A percentile compares a stretch with the other conserved stretches of the same genome.
Conservation (phyloP, 2,329 filamentous ascomycete genomes). For the Fusarium veterinarium region DNA sequence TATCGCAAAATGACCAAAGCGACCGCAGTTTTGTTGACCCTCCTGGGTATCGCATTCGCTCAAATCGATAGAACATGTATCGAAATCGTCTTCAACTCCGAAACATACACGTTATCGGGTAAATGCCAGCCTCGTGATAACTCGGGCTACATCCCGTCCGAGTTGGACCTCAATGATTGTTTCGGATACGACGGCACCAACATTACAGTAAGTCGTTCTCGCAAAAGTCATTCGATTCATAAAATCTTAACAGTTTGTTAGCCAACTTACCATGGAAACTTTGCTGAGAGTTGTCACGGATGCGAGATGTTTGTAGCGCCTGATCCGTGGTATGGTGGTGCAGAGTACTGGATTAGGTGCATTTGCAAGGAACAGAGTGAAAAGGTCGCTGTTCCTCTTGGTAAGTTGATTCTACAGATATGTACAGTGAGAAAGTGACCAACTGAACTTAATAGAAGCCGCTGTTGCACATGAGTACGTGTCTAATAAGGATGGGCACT, state of each 20-base stretch:
- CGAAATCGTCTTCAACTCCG: neutral
- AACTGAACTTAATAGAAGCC: neutral
- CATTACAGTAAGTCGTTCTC: neutral
- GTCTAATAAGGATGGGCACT: neutral
- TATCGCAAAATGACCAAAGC: neutral
- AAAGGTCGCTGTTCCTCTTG: neutral
- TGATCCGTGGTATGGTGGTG: neutral
- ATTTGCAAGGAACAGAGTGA: neutral
- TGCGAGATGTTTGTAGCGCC: slow-evolving; percentile 4
- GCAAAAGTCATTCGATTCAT: rapidly evolving
- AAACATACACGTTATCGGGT: neutral
- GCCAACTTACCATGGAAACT: neutral
- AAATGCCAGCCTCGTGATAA: slow-evolving; percentile 1
- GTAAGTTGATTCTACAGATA: neutral
- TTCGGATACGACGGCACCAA: slow-evolving; percentile 6
- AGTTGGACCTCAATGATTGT: slow-evolving; percentile 1
- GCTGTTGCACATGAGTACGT: slow-evolving; percentile 11
- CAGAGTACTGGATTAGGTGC: slow-evolving; percentile 2
- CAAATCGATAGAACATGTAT: neutral
- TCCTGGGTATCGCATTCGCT: neutral
- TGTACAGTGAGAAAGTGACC: too few relatives aligned
- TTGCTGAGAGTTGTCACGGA: neutral
- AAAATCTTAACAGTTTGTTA: neutral
- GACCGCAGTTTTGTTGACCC: rapidly evolving
- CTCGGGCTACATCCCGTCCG: neutral